These are phyloP conservation scores for Eucalyptus coolabah DNA, from an alignment of 345 rosid genomes.

Conservation along the genomic window DNA sequence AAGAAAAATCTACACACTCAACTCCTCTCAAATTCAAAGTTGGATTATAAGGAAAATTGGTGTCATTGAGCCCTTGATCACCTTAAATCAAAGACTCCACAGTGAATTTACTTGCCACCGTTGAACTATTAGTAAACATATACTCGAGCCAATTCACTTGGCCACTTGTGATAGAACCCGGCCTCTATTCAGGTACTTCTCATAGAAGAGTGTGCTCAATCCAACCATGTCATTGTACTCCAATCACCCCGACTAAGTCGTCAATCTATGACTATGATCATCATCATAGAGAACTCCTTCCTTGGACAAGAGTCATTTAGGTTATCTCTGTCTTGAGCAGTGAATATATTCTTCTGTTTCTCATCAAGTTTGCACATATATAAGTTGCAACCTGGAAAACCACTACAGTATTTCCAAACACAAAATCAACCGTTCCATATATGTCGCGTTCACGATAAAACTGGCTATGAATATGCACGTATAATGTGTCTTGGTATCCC, in stretches of 20 bases:
- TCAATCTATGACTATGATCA: not conserved
- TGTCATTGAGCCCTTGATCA: not conserved
- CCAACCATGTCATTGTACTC: not conserved
- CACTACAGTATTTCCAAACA: fast-evolving
- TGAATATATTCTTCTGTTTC: no score
- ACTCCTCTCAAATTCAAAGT: not conserved
- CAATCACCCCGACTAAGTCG: not conserved
- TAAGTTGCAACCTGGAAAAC: no score
- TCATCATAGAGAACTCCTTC: not conserved
- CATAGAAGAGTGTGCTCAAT: constrained; percentile 11
- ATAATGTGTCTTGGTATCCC: no score
- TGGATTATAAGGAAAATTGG: not conserved
- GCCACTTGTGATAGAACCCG: not conserved
- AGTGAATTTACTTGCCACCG: constrained; percentile 6
- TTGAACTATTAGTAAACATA: not conserved
- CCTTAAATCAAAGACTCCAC: constrained; percentile 2
- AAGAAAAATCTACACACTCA: no score
- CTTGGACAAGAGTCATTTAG: not conserved
- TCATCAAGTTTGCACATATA: fast-evolving
- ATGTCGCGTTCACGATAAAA: fast-evolving
- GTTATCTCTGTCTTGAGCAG: fast-evolving
- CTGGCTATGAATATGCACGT: no score
- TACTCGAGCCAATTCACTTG: constrained; percentile 19
- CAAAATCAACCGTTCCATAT: no score
- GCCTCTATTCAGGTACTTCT: constrained; percentile 14